These are phyloP conservation scores for Nectriaceae sp. DNA, from an alignment of 2,329 filamentous ascomycete genomes.

Conservation along the genomic window DNA sequence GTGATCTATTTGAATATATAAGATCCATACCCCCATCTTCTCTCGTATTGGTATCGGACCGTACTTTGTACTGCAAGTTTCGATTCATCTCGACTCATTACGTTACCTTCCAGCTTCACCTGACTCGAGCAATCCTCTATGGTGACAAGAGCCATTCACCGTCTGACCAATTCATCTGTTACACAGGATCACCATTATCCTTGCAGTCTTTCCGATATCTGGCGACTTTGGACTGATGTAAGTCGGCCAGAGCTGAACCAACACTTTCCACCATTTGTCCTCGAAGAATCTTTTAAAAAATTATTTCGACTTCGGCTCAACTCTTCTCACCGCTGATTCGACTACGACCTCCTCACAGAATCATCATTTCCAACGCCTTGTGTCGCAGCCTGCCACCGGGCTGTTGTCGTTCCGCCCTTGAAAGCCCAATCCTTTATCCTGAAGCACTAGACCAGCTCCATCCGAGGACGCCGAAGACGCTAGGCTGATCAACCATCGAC, in stretches of 20 bases:
- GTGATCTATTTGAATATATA: slow-evolving; percentile 22
- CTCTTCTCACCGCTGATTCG: slow-evolving; percentile 1
- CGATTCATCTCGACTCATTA: too few relatives aligned
- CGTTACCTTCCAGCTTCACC: too few relatives aligned
- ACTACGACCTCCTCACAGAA: neutral
- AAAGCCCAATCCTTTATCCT: too few relatives aligned
- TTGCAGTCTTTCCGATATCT: too few relatives aligned
- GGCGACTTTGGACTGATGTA: slow-evolving; percentile 19
- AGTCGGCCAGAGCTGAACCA: slow-evolving; percentile 15
- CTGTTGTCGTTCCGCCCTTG: too few relatives aligned
- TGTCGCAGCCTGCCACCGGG: neutral
- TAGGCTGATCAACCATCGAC: slow-evolving; percentile 11
- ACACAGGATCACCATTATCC: too few relatives aligned
- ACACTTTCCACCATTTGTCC: slow-evolving; percentile 2
- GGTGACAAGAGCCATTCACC: too few relatives aligned
- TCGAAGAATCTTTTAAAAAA: too few relatives aligned
- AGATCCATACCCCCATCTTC: slow-evolving; percentile 21
- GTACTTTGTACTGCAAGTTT: too few relatives aligned
- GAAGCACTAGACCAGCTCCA: slow-evolving; percentile 6
- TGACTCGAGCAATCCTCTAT: too few relatives aligned
- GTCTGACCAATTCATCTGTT: too few relatives aligned
- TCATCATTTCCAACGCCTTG: neutral
- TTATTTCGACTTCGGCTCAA: slow-evolving; percentile 8
- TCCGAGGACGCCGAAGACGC: slow-evolving; percentile 18
- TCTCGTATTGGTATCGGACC: slow-evolving; percentile 2